A percentile compares a stretch with the other conserved stretches of the same genome.
Evolutionary conservation across 352 stramenopile species (phyloP).

Genomic region (Pythium periplocum): DNA sequence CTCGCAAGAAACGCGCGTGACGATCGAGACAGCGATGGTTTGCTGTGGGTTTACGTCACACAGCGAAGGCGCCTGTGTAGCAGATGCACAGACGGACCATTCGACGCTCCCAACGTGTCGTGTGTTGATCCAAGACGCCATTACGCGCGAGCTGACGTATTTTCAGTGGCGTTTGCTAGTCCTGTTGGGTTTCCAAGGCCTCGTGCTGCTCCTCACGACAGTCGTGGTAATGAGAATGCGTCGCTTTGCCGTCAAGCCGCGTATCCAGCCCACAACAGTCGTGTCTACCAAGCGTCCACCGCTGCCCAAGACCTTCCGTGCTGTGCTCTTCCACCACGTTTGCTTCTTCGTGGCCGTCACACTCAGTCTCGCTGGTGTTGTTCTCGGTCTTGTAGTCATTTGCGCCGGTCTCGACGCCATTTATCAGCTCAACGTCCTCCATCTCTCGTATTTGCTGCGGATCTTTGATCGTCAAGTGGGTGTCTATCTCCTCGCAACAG

Average conservation of each 20-base stretch:
- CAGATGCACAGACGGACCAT: neutral
- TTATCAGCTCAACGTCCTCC: conserved; percentile 64
- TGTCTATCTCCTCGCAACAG: conserved; percentile 38
- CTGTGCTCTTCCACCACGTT: too few relatives aligned
- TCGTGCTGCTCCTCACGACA: conserved; percentile 3
- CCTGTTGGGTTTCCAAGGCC: conserved; percentile 3
- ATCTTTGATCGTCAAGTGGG: conserved; percentile 51
- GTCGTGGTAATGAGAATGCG: conserved; percentile 1
- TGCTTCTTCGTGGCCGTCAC: neutral
- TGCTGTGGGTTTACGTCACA: conserved; percentile 24
- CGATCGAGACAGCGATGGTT: conserved; percentile 19
- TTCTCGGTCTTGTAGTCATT: conserved; percentile 30
- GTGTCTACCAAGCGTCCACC: too few relatives aligned
- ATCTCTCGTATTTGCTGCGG: conserved; percentile 48
- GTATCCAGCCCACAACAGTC: neutral
- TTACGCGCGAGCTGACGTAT: conserved; percentile 7
- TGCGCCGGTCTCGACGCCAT: conserved; percentile 47
- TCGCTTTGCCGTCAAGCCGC: conserved; percentile 5
- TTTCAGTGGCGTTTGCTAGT: conserved; percentile 2
- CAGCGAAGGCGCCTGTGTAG: conserved; percentile 13
- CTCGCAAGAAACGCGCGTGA: conserved; percentile 13
- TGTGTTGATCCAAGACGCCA: conserved; percentile 3
- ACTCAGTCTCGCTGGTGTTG: neutral
- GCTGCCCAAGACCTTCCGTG: too few relatives aligned
- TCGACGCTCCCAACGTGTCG: conserved; percentile 13